Conservation (phyloP, 2,329 filamentous ascomycete genomes). For the Pseudogymnoascus sp. region DNA sequence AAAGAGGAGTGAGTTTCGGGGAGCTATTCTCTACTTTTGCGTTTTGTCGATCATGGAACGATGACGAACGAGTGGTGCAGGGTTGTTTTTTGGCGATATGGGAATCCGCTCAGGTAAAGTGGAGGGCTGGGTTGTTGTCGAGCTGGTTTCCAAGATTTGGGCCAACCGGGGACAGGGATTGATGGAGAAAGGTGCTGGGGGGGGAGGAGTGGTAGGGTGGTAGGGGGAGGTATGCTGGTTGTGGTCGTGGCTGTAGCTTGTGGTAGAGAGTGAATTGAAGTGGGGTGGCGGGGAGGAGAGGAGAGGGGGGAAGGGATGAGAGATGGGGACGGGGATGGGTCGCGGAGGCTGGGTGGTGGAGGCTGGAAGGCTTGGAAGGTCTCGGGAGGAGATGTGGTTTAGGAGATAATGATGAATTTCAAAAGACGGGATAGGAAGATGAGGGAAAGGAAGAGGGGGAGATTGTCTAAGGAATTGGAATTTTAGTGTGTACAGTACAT, state of each 20-base stretch:
- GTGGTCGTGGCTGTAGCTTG: not conserved
- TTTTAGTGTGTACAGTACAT: not conserved
- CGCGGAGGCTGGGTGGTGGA: not conserved
- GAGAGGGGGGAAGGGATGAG: not conserved
- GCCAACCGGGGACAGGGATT: slow-evolving; percentile 1
- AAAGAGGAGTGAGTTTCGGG: not conserved
- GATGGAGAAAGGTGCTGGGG: slow-evolving; percentile 22
- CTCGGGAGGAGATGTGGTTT: not conserved
- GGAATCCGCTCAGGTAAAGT: not conserved
- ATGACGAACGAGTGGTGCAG: not conserved
- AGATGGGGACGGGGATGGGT: not conserved
- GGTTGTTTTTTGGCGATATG: not conserved
- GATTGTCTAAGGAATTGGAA: slow-evolving; percentile 18
- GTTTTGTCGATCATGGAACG: not conserved
- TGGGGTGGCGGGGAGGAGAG: not conserved
- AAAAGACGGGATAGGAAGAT: not conserved
- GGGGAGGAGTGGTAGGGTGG: slow-evolving; percentile 22
- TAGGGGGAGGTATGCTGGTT: slow-evolving; percentile 15
- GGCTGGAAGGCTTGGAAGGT: slow-evolving; percentile 2
- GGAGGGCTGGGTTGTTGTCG: not conserved
- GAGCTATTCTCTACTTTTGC: not conserved
- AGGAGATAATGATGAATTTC: not conserved
- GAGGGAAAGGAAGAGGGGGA: slow-evolving; percentile 9
- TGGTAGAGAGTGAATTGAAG: not conserved
- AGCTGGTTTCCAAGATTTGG: not conserved